A percentile compares a stretch with the other conserved stretches of the same genome.
phyloP scores from a whole-genome alignment of 2,329 filamentous ascomycete genomes.

The Cladosporium colombiae region DNA sequence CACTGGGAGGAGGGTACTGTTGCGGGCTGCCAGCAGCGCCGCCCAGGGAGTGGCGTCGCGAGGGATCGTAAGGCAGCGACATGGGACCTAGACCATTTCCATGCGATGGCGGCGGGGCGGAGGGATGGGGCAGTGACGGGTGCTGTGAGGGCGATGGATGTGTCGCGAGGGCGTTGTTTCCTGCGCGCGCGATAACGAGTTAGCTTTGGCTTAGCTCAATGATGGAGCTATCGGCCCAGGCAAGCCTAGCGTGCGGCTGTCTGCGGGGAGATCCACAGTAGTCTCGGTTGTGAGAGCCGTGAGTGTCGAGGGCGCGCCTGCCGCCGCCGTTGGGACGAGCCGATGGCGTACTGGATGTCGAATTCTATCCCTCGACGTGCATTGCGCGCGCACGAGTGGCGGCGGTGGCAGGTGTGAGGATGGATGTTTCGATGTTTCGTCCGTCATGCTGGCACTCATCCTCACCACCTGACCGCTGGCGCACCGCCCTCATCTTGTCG shows the following conservation, averaged over 20 bases:
- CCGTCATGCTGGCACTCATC: neutral
- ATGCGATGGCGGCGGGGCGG: conserved; percentile 25
- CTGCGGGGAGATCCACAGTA: conserved; percentile 19
- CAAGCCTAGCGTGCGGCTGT: conserved; percentile 17
- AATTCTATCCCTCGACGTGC: conserved; percentile 10
- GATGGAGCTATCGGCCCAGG: conserved; percentile 3
- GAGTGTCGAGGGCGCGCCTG: conserved; percentile 13
- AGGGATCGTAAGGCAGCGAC: conserved; percentile 45
- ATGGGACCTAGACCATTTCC: conserved; percentile 35
- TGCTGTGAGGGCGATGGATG: conserved; percentile 27
- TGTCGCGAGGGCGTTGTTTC: conserved; percentile 17
- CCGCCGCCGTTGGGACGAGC: conserved; percentile 20
- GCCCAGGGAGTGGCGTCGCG: conserved; percentile 48
- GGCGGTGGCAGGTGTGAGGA: neutral
- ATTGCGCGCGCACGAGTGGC: neutral
- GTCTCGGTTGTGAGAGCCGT: conserved; percentile 15
- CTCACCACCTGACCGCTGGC: conserved; percentile 6
- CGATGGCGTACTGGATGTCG: conserved; percentile 8
- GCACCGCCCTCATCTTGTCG: conserved; percentile 5
- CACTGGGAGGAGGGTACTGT: conserved; percentile 29
- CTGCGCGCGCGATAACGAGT: conserved; percentile 15
- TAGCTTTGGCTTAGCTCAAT: conserved; percentile 9
- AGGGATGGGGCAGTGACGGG: conserved; percentile 26
- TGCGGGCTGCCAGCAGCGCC: conserved; percentile 38
- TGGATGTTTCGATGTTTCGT: neutral